phyloP scores from a whole-genome alignment of 2,329 filamentous ascomycete species.

The Talaromyces marneffei region DNA sequence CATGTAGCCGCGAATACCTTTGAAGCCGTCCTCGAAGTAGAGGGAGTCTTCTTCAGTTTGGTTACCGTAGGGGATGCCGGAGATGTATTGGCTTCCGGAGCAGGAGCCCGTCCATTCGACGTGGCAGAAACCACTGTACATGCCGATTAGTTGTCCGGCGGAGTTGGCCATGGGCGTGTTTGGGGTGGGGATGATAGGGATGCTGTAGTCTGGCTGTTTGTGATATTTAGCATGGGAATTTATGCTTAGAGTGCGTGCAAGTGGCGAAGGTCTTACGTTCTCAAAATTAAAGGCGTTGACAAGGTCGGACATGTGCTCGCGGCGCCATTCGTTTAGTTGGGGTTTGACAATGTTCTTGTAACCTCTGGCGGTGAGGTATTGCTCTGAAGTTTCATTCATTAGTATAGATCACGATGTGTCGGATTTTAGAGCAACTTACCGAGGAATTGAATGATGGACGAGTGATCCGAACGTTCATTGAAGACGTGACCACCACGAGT shows the following conservation, averaged over 20 bases:
- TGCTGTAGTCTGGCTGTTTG: conserved; percentile 43
- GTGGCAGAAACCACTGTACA: conserved; percentile 5
- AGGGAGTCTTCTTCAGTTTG: conserved; percentile 19
- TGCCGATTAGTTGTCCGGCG: conserved; percentile 29
- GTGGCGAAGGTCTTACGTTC: conserved; percentile 19
- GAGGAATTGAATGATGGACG: conserved; percentile 50
- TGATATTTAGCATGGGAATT: conserved; percentile 1
- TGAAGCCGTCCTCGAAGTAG: conserved; percentile 50
- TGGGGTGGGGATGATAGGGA: conserved; percentile 44
- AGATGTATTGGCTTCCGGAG: conserved; percentile 41
- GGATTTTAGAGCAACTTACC: neutral
- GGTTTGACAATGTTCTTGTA: conserved; percentile 4
- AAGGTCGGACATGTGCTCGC: conserved; percentile 44
- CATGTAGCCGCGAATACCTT: conserved; percentile 46
- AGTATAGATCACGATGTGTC: neutral
- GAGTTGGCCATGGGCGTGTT: conserved; percentile 33
- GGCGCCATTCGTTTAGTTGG: conserved; percentile 1
- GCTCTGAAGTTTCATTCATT: neutral
- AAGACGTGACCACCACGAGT: conserved; percentile 51
- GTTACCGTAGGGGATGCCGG: conserved; percentile 27
- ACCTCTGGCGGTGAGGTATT: conserved; percentile 6
- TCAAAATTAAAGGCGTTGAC: conserved; percentile 40
- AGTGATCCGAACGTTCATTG: conserved; percentile 51
- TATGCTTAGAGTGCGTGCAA: neutral
- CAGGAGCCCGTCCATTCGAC: conserved; percentile 7